These are phyloP conservation scores for Mitragyna speciosa DNA, from an alignment of 257 asterid species.

Conservation along the genomic window DNA sequence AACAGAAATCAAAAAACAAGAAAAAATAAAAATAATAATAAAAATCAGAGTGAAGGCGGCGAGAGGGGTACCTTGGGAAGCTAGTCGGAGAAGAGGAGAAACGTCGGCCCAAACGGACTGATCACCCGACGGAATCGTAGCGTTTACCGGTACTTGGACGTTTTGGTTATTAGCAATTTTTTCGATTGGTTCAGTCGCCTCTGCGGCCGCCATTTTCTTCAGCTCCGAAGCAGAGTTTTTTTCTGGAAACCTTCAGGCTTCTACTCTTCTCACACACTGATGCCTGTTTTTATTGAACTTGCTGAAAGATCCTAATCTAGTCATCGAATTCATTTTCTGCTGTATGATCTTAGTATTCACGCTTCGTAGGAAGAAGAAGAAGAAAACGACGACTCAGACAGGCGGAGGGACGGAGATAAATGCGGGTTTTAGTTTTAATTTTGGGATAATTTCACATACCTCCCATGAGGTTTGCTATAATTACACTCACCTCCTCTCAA, in stretches of 20 bases:
- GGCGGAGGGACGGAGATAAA: background rate
- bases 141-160: slow-evolving; percentile 34
- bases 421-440: no score
- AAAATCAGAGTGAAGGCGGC: background rate
- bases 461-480: no score
- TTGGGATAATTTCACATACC: no score
- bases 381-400: background rate
- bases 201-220: slow-evolving; percentile 22
- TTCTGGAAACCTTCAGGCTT: background rate
- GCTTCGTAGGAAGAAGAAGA: background rate
- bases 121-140: slow-evolving; percentile 67
- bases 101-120: slow-evolving; percentile 82
- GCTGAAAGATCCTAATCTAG: no score
- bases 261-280: background rate
- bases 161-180: slow-evolving; percentile 21
- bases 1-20: background rate
- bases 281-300: background rate
- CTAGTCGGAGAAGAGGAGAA: slow-evolving; percentile 64
- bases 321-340: background rate
- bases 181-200: background rate
- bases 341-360: slow-evolving; percentile 2
- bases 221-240: background rate
- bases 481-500: no score
- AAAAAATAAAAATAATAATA: background rate
- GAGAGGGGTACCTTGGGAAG: slow-evolving; percentile 60